Evolutionary conservation across 2,329 filamentous ascomycete species (phyloP).

Genomic region (Fusarium hainanense): DNA sequence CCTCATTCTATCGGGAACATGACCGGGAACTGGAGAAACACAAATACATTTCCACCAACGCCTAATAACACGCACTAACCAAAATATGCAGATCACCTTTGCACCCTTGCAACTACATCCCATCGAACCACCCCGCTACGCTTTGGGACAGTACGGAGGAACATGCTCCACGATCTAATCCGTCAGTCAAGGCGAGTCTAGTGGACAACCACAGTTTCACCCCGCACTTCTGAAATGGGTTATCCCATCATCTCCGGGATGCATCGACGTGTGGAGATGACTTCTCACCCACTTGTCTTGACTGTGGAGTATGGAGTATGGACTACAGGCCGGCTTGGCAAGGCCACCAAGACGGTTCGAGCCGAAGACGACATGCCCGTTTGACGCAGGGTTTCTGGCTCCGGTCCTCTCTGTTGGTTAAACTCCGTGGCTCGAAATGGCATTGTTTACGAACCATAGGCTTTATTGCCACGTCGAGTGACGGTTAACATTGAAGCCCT

Average conservation of each 20-base stretch:
- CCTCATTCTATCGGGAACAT: constrained; percentile 12
- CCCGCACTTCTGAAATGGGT: constrained; percentile 35
- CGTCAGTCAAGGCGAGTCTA: constrained; percentile 8
- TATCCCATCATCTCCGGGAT: constrained; percentile 17
- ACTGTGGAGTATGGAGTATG: constrained; percentile 18
- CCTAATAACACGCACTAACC: constrained; percentile 13
- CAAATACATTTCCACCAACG: not conserved
- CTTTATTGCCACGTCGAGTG: not conserved
- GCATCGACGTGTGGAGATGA: constrained; percentile 25
- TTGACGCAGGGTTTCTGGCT: constrained; percentile 13
- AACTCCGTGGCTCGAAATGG: constrained; percentile 23
- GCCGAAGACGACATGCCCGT: constrained; percentile 28
- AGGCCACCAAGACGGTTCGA: constrained; percentile 37
- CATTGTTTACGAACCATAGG: not conserved
- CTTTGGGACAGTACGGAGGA: constrained; percentile 43
- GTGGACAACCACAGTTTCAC: constrained; percentile 7
- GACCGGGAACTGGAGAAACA: not conserved
- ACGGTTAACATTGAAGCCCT: not conserved
- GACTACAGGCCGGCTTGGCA: constrained; percentile 30
- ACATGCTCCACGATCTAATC: constrained; percentile 41
- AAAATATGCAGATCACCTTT: constrained; percentile 14
- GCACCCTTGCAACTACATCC: constrained; percentile 15
- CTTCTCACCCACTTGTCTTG: constrained; percentile 5
- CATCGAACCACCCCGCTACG: constrained; percentile 32
- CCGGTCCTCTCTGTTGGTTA: not conserved